Base-by-base conservation (phyloP, 306 rosid genomes). In the Quercus ilex region DNA sequence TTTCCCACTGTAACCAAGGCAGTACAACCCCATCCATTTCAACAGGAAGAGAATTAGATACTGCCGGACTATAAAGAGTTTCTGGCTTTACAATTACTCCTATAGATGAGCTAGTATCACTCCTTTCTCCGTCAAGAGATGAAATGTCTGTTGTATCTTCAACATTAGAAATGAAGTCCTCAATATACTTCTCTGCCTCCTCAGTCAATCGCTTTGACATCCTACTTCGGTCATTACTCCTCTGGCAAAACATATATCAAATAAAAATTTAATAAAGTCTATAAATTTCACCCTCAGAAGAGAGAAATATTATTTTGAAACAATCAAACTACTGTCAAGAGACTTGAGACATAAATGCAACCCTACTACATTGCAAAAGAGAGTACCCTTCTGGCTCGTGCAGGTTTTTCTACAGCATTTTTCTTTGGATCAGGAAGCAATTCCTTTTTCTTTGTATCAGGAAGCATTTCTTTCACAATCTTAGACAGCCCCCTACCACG, bases 1-100 rank as follows among this genome's bases (percentile, higher is more conserved):
- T 90, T 80, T 95, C 99, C 99, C 99, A 95, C 85, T 87, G 90
- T 87, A 96, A 83, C 99, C 99, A 95, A 55, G 98, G 99, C 62
- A 95, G 83, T 6, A 82, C 71, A 81, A 93, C 85, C 70, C 97
- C 99, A 41, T 95, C 99, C 89, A 69, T 90, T 78, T 90, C 88
- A 69, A 81, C 80, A 68, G 97, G 91, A 86, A 85, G 84, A 86
- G 90, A 74, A 83, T 81, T 84, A 19, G 86, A 77, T 26, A 82
- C 56, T 19, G 86, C 74, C 23, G 92, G 96, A 82, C 85, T 78
- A 31, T 53, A 78, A 72, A 77, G 80, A 69, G 80, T 72, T 83
- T 85, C 92, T 2, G 83, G 64, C 89, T 89, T 96, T 41, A 83
- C 65, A 56, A 88, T 81, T 56, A 93, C 98, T 57, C 98, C 97